phyloP scores from a whole-genome alignment of 371 early-diverging fungal genomes.

The Actinomucor elegans region DNA sequence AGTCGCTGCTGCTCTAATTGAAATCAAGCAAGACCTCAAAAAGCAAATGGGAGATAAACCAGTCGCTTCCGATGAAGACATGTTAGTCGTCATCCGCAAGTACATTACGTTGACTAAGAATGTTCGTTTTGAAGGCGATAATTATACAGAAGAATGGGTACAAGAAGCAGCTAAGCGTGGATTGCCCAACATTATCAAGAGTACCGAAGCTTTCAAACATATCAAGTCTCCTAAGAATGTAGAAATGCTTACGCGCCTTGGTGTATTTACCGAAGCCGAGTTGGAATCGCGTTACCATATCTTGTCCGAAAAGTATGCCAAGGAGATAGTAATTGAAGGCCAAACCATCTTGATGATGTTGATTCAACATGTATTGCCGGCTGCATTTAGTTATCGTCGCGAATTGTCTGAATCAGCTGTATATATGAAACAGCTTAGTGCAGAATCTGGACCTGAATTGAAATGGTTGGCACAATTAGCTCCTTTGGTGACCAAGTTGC shows the following conservation, averaged over 20 bases:
- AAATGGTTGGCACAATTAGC: constrained; percentile 67
- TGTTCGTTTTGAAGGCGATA: constrained; percentile 97
- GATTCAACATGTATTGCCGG: constrained; percentile 84
- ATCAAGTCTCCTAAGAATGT: constrained; percentile 70
- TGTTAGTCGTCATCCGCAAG: constrained; percentile 82
- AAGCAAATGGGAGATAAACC: constrained; percentile 79
- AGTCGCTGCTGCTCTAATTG: constrained; percentile 81
- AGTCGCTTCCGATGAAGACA: constrained; percentile 81
- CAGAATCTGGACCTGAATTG: constrained; percentile 67
- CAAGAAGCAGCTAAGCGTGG: constrained; percentile 85
- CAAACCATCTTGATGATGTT: constrained; percentile 87
- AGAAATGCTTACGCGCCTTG: constrained; percentile 74
- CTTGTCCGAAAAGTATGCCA: constrained; percentile 92
- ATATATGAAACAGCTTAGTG: constrained; percentile 64
- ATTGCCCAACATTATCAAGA: constrained; percentile 87
- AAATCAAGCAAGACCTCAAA: constrained; percentile 71
- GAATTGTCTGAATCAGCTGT: constrained; percentile 76
- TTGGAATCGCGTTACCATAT: constrained; percentile 92
- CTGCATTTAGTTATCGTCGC: constrained; percentile 87
- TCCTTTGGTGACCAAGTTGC: constrained; percentile 60
- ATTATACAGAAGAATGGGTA: constrained; percentile 85
- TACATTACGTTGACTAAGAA: constrained; percentile 81
- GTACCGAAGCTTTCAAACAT: constrained; percentile 86
- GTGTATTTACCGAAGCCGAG: constrained; percentile 88
- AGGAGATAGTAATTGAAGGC: constrained; percentile 94